These are phyloP conservation scores for Apiotrichum sp. DNA, from an alignment of 1,284 basidiomycete genomes.

Conservation along the genomic window DNA sequence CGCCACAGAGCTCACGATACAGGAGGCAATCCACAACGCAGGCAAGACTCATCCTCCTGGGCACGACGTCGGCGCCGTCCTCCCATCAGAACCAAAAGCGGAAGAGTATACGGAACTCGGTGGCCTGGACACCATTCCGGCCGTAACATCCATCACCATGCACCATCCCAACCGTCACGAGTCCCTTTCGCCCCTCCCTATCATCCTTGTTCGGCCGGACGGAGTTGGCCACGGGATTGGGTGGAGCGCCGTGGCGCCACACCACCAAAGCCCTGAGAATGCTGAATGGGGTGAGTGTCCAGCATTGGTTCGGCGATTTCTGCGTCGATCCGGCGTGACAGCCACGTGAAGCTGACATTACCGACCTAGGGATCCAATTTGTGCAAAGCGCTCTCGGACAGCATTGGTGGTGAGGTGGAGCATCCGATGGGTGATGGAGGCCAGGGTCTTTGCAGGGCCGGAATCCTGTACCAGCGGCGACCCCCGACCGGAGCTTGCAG, in stretches of 20 bases:
- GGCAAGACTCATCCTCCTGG: conserved; percentile 1
- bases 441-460: not conserved
- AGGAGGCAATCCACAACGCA: conserved; percentile 25
- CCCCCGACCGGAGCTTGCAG: too few relatives aligned
- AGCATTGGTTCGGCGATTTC: not conserved
- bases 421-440: not conserved
- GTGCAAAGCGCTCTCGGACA: conserved; percentile 8
- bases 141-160: conserved; percentile 2
- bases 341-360: conserved; percentile 9
- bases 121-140: not conserved
- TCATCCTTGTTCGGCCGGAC: conserved; percentile 24
- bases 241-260: conserved; percentile 21
- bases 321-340: too few relatives aligned
- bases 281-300: conserved; percentile 6
- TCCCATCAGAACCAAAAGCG: not conserved
- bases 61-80: not conserved
- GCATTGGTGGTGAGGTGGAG: not conserved
- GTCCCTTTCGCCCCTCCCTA: conserved; percentile 12
- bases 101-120: conserved; percentile 2
- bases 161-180: conserved; percentile 1
- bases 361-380: conserved; percentile 11
- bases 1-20: conserved; percentile 25
- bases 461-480: too few relatives aligned
- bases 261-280: not conserved
- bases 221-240: conserved; percentile 24